Evolutionary conservation across 441 rosid genomes (phyloP).

Genomic region (Theobroma grandiflorum): DNA sequence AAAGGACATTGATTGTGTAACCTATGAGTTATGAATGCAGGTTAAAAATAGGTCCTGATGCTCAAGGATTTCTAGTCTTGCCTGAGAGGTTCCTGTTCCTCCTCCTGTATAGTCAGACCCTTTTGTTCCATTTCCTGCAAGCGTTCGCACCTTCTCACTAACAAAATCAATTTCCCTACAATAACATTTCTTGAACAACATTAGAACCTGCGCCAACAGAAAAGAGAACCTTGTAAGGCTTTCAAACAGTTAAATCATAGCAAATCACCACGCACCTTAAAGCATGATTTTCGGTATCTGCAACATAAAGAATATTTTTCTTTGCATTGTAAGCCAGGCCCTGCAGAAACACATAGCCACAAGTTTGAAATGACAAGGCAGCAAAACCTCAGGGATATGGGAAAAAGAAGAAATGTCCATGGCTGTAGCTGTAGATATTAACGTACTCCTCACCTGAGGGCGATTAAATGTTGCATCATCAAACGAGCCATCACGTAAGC

Average conservation of each 20-base stretch:
- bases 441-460: slow-evolving; percentile 72
- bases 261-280: slow-evolving; percentile 61
- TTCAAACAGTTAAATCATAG: slow-evolving; percentile 20
- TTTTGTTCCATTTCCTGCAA: slow-evolving; percentile 97
- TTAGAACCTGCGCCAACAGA: neutral
- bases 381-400: neutral
- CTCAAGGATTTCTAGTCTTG: slow-evolving; percentile 35
- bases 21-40: slow-evolving; percentile 25
- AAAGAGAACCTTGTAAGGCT: slow-evolving; percentile 1
- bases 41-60: slow-evolving; percentile 13
- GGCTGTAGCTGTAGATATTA: slow-evolving; percentile 10
- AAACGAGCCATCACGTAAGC: slow-evolving; percentile 83
- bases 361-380: slow-evolving; percentile 14
- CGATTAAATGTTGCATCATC: slow-evolving; percentile 84
- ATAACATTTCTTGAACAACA: slow-evolving; percentile 13
- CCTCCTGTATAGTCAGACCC: slow-evolving; percentile 96
- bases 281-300: slow-evolving; percentile 98
- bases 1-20: slow-evolving; percentile 11
- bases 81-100: slow-evolving; percentile 78
- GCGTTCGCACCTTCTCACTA: slow-evolving; percentile 73
- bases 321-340: slow-evolving; percentile 92
- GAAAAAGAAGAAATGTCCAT: neutral
- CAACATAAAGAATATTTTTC: slow-evolving; percentile 88
- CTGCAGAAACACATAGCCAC: slow-evolving; percentile 48
- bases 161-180: slow-evolving; percentile 93